Percentiles rank a stretch among this genome's conserved stretches.
These are phyloP conservation scores for Tricholoma sp. DNA, from an alignment of 768 basidiomycete genomes.

Conservation along the genomic window DNA sequence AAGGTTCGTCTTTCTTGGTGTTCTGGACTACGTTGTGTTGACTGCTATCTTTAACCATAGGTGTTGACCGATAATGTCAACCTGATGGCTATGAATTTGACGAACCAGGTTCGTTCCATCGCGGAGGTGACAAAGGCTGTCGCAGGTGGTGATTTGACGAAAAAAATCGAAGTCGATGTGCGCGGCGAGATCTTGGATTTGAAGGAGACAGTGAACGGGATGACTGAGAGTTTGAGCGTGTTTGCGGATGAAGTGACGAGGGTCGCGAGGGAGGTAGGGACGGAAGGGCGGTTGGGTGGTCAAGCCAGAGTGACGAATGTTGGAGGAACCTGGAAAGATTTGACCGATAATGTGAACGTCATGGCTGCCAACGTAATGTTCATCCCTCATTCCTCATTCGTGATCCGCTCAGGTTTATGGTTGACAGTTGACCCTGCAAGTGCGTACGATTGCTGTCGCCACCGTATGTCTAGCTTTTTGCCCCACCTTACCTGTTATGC, in stretches of 20 bases:
- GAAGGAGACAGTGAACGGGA: slow-evolving; percentile 91
- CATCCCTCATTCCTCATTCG: background rate
- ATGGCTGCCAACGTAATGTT: slow-evolving; percentile 82
- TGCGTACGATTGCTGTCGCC: slow-evolving; percentile 2
- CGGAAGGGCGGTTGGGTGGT: slow-evolving; percentile 91
- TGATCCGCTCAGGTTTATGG: background rate
- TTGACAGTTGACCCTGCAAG: slow-evolving; percentile 61
- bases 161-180: slow-evolving; percentile 75
- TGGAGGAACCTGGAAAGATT: slow-evolving; percentile 95
- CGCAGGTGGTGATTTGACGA: slow-evolving; percentile 83
- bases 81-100: slow-evolving; percentile 86
- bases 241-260: slow-evolving; percentile 80
- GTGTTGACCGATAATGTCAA: slow-evolving; percentile 78
- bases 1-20: slow-evolving; percentile 37
- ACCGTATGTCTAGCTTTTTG: background rate
- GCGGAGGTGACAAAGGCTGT: slow-evolving; percentile 95
- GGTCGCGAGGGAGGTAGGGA: slow-evolving; percentile 95
- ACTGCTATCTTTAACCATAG: slow-evolving; percentile 14
- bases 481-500: background rate
- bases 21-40: background rate
- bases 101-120: slow-evolving; percentile 81
- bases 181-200: slow-evolving; percentile 88
- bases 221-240: slow-evolving; percentile 84
- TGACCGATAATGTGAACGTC: slow-evolving; percentile 94
- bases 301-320: slow-evolving; percentile 93